These are phyloP conservation scores for Colletotrichum costaricense DNA, from an alignment of 2,329 filamentous ascomycete genomes.

Conservation along the genomic window DNA sequence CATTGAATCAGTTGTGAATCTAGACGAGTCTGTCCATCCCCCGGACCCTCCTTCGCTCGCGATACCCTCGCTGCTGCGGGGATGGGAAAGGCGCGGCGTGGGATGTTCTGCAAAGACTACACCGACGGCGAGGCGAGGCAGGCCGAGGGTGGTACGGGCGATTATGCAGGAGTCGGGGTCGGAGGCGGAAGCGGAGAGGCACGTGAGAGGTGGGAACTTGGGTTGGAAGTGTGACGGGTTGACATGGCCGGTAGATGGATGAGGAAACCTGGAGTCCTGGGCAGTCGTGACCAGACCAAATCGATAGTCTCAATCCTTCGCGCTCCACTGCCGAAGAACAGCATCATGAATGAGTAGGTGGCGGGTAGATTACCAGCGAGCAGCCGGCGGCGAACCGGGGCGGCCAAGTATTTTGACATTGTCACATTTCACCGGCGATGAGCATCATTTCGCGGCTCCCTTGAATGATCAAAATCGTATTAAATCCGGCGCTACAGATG, in stretches of 20 bases:
- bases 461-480: background rate
- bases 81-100: background rate
- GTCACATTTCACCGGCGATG: background rate
- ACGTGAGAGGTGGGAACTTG: background rate
- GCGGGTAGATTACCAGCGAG: background rate
- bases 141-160: background rate
- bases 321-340: constrained; percentile 7
- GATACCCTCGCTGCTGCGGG: background rate
- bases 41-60: background rate
- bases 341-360: background rate
- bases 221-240: background rate
- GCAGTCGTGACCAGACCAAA: constrained; percentile 7
- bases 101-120: background rate
- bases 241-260: background rate
- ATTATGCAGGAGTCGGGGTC: constrained; percentile 4
- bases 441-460: background rate
- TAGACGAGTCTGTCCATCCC: background rate
- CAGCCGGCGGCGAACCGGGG: background rate
- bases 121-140: background rate
- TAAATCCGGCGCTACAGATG: background rate
- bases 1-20: background rate
- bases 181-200: constrained; percentile 6
- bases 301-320: constrained; percentile 30
- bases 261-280: background rate
- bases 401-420: background rate